A percentile compares a stretch with the other conserved stretches of the same genome.
These are phyloP conservation scores for Bolboschoenoplectus hybrid DNA, from an alignment of 202 grass and related monocot species.

Conservation along the genomic window DNA sequence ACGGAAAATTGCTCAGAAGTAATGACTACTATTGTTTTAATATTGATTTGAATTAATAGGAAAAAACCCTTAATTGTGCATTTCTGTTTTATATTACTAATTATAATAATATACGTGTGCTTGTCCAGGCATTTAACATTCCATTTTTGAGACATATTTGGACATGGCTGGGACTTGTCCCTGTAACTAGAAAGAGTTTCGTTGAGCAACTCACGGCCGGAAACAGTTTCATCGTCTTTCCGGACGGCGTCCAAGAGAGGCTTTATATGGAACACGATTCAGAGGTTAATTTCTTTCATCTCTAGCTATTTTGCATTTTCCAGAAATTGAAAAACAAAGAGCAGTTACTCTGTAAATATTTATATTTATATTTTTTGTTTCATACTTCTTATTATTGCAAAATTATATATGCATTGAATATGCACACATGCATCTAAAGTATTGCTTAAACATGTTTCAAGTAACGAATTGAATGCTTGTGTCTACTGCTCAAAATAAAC, in stretches of 20 bases:
- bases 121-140: conserved; percentile 51
- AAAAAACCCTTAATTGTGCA: too few species aligned
- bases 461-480: too few species aligned
- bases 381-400: not conserved
- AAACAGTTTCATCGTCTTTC: conserved; percentile 48
- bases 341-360: not conserved
- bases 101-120: not conserved
- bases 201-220: conserved; percentile 37
- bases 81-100: too few species aligned
- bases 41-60: too few species aligned
- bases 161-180: conserved; percentile 52
- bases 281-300: conserved; percentile 34
- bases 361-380: too few species aligned
- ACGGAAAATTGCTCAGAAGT: too few species aligned
- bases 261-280: conserved; percentile 52
- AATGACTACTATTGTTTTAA: too few species aligned
- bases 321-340: not conserved
- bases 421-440: not conserved
- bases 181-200: conserved; percentile 55
- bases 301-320: not conserved
- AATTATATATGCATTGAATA: not conserved
- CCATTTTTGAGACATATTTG: conserved; percentile 56
- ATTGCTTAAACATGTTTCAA: not conserved
- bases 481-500: too few species aligned
- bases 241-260: conserved; percentile 55